Base-by-base conservation (phyloP, 2,329 filamentous ascomycete species). In the Aspergillus carbonarius region DNA sequence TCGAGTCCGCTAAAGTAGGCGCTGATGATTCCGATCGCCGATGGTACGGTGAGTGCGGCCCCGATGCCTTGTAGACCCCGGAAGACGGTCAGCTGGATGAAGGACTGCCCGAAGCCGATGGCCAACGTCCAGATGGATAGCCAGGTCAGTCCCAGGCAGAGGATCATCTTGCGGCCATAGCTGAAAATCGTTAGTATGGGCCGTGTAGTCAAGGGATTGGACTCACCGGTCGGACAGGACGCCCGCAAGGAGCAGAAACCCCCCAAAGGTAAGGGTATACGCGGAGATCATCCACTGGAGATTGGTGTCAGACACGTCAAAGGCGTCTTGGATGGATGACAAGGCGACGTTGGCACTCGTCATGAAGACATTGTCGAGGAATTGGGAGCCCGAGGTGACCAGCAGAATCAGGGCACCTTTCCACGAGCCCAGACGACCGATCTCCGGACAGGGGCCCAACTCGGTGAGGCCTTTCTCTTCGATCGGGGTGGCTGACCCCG, bases 11-110 rank as follows among this genome's bases (percentile, higher is more conserved):
- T 71, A 20, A 77, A 77, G 62, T 76, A 77, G 18, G 66, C 79
- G 50, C 68, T 74, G 53, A 82, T 79, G 20, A 82, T 76, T 1
- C 78, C 74, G 47, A 81, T 79, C 0, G 77, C 77, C 0, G 79
- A 78, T 1, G 79, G 79, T 0, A 82, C 71, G 2, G 78, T 79
- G 74, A 82, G 74, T 5, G 79, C 78, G 1, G 79, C 71, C 1
- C 78, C 78, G 9, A 80, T 71, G 1, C 80, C 80, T 47, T 81
- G 78, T 0, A 82, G 67, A 0, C 78, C 80, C n/a, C 80, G 76
- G 32, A 72, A 72, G 5, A 72, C 60, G 1, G 70, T 67, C n/a
- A 72, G 65, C 49, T 70, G 65, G 47, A 78, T 75, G 27, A 80
- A 81, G 0, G 76, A 78, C 7, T 72, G 70, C 0, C 78, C 73